Base-by-base conservation (phyloP, 1,284 basidiomycete genomes). In the Cutaneotrichosporon sp. region DNA sequence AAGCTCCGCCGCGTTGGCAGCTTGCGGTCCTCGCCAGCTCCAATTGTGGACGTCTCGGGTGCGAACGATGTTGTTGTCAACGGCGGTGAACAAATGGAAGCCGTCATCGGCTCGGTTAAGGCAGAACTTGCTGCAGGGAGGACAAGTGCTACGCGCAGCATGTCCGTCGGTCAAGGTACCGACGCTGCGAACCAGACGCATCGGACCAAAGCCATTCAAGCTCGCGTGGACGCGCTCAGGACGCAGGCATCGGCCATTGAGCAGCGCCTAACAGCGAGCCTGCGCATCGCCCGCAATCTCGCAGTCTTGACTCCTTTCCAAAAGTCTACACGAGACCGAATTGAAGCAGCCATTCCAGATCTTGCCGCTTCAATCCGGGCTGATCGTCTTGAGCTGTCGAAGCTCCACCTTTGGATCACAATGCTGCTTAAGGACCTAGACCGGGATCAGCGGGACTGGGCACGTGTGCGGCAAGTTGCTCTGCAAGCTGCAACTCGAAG, bases 271-370 rank as follows among this genome's bases (percentile, higher is more conserved):
- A 82, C 86, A 44, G 75, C 80, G 13, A 82, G 87, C 60, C 76
- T 92, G 66, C 83, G 86, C 22, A 75, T 86, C 37, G 83, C 87
- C 17, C 83, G 86, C 39, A 93, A 92, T 65, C 79, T 96, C n/a
- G 85, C 84, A 2, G 82, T 87, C 46, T 78, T 96, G 44, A 87
- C 89, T 8, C 90, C 93, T 2, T 93, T 97, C 72, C 88, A 87
- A 66, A 82, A 82, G 49, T 77, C 84, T 5, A 92, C 90, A 2
- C 83, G 90, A 42, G 87, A 89, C 57, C 80, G 85, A 42, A 79
- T 97, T 34, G 77, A 83, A 22, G 63, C 75, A 23, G 78, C 83
- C 4, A 77, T 91, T 15, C 83, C 85, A 58, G 77, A 76, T n/a
- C 77, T 87, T 4, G 81, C 86, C 8, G 83, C 81, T 62, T 80